Conservation (phyloP, 495 filamentous ascomycete species). For the Venustampulla echinocandica region DNA sequence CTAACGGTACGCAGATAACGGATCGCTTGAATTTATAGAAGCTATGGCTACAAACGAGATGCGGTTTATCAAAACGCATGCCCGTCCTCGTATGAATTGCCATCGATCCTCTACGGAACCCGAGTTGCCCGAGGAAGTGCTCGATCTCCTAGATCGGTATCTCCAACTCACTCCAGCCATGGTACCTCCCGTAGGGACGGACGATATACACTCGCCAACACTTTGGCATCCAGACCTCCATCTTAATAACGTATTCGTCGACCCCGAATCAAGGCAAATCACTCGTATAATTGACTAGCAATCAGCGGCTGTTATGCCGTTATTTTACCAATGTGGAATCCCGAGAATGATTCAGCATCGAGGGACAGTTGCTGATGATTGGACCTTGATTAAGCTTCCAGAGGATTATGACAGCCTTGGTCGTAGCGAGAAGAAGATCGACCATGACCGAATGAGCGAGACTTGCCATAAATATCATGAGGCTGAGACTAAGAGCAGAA, state of each 20-base stretch:
- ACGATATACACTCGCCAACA: constrained; percentile 13
- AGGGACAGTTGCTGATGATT: constrained; percentile 22
- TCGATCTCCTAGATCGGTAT: constrained; percentile 15
- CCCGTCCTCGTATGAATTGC: constrained; percentile 11
- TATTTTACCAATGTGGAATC: constrained; percentile 22
- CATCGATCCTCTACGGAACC: constrained; percentile 10
- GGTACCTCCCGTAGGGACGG: constrained; percentile 1
- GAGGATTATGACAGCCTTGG: constrained; percentile 24
- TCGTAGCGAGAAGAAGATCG: constrained; percentile 23
- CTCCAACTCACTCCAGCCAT: constrained; percentile 14
- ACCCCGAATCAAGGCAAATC: constrained; percentile 25
- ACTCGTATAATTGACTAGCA: constrained; percentile 29
- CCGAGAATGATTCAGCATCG: constrained; percentile 27
- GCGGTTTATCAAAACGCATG: constrained; percentile 10
- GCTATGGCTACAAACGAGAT: constrained; percentile 8
- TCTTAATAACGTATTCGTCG: constrained; percentile 30
- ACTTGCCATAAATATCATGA: constrained; percentile 29
- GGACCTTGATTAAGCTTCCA: constrained; percentile 24
- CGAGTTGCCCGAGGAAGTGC: constrained; percentile 9
- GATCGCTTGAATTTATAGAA: constrained; percentile 9
- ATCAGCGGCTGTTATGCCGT: constrained; percentile 12
- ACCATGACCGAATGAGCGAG: constrained; percentile 25
- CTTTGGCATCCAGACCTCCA: constrained; percentile 28
- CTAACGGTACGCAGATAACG: constrained; percentile 7
- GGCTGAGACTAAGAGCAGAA: constrained; percentile 23